Evolutionary conservation across 1,284 basidiomycete species (phyloP), one percentile per base, ranked within the genome.

Genomic region (Cutaneotrichosporon sp.): DNA sequence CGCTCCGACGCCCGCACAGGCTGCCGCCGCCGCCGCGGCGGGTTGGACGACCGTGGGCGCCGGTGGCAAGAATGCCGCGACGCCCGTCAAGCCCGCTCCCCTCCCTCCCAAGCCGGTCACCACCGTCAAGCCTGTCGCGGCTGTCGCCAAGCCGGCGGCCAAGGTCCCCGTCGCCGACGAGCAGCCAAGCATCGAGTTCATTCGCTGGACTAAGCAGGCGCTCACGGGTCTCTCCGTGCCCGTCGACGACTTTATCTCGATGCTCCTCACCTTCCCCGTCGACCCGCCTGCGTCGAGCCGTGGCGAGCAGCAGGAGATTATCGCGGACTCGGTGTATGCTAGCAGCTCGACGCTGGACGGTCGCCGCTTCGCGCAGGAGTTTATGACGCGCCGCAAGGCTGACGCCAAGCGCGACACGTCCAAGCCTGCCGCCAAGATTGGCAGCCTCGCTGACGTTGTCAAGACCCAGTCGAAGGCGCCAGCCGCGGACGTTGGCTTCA

Each of bases 341-440:
- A 93, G 90, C 73, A 94, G 91, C 72, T 90, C 91, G 30, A 99
- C 92, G 2, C 85, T 99, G 49, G 94, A 99, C 73, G 97, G 97
- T 0, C 86, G 95, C 61, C 86, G 95, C 34, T 99, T 99, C 74
- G 93, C 94, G 1, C 84, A 89, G 6, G 94, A 98, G 72, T 99
- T 95, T 75, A 87, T 93, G 57, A 86, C 83, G 66, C 90, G 87
- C 77, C 88, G 95, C 62, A 97, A 95, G 82, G 85, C 84, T 11
- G 92, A 95, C 73, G 88, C 86, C 0, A 67, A 63, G 42, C 65
- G 70, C 55, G 67, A 61, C 57, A 60, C 66, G 47, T 57, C 64
- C 30, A 58, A 58, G 22, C 56, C 56, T 4, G 58, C 47, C 21
- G 49, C 61, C 47, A 70, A 70, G 56, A 64, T 69, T 14, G 64